Conservation (phyloP, 331 rosid species). For the Ulmus americana region DNA sequence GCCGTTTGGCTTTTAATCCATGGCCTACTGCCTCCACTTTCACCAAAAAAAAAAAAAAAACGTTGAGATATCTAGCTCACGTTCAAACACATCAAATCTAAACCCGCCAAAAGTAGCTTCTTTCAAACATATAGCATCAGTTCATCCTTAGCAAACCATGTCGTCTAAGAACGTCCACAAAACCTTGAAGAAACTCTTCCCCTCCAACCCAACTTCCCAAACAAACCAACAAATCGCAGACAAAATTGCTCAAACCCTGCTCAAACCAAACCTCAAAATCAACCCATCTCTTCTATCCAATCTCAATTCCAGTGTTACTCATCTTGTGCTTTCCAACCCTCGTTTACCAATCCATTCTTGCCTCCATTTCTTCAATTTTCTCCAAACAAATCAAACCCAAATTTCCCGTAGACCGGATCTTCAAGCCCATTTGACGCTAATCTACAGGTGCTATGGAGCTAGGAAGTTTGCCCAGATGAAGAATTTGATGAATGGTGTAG, state of each 20-base stretch:
- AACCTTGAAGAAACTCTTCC: constrained; percentile 9
- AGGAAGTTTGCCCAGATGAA: constrained; percentile 48
- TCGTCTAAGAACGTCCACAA: constrained; percentile 15
- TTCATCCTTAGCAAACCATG: constrained; percentile 5
- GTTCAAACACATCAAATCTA: not conserved
- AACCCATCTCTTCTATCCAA: constrained; percentile 34
- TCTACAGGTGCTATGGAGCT: constrained; percentile 38
- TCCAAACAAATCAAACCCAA: constrained; percentile 25
- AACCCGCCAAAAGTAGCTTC: not conserved
- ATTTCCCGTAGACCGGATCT: constrained; percentile 45
- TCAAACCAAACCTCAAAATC: constrained; percentile 25
- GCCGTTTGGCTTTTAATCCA: too few species aligned
- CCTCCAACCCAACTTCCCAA: constrained; percentile 13
- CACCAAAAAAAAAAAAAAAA: too few species aligned
- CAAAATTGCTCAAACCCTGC: constrained; percentile 27
- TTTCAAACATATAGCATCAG: too few species aligned
- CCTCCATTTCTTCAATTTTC: constrained; percentile 51
- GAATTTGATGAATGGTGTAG: constrained; percentile 37
- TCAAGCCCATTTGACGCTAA: constrained; percentile 47
- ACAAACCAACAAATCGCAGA: constrained; percentile 39
- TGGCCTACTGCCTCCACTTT: too few species aligned
- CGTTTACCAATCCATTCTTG: constrained; percentile 29
- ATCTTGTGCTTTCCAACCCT: constrained; percentile 59
- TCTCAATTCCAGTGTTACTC: constrained; percentile 39
- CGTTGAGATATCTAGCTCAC: not conserved